Conservation (phyloP, 371 early-diverging fungal species). For the Actinomortierella ambigua region DNA sequence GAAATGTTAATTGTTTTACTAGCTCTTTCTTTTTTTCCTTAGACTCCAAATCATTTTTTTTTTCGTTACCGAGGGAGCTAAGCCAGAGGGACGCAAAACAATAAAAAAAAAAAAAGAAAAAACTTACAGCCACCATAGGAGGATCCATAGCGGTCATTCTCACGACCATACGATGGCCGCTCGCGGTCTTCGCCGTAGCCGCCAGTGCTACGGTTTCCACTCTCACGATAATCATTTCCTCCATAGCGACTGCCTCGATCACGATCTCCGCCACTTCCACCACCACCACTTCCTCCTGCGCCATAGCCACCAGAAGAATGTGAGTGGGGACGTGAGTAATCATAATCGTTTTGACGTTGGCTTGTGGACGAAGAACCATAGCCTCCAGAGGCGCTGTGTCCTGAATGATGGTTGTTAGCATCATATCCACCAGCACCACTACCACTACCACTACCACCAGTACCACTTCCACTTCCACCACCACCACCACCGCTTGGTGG, state of each 20-base stretch:
- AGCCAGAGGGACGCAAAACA: background rate
- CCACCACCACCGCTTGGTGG: background rate
- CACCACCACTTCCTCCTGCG: constrained; percentile 8
- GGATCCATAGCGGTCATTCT: no score
- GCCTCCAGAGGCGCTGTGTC: background rate
- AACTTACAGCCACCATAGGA: background rate
- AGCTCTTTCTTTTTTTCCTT: no score
- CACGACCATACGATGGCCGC: background rate
- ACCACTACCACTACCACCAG: constrained; percentile 4
- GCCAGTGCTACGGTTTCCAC: constrained; percentile 16
- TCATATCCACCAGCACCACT: constrained; percentile 10
- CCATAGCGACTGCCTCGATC: constrained; percentile 22
- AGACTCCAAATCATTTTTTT: no score
- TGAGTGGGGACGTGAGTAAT: background rate
- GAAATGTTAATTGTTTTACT: background rate
- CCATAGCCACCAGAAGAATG: constrained; percentile 17
- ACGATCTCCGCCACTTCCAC: constrained; percentile 10
- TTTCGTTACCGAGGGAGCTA: no score
- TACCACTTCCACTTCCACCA: constrained; percentile 15
- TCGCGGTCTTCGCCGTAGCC: constrained; percentile 24
- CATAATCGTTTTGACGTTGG: no score
- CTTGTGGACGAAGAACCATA: constrained; percentile 9
- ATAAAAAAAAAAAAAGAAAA: background rate
- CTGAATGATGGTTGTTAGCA: background rate
- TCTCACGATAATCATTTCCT: constrained; percentile 15